Conservation (phyloP, 139 green algal species). For the Tetradesmus lagerheimii region DNA sequence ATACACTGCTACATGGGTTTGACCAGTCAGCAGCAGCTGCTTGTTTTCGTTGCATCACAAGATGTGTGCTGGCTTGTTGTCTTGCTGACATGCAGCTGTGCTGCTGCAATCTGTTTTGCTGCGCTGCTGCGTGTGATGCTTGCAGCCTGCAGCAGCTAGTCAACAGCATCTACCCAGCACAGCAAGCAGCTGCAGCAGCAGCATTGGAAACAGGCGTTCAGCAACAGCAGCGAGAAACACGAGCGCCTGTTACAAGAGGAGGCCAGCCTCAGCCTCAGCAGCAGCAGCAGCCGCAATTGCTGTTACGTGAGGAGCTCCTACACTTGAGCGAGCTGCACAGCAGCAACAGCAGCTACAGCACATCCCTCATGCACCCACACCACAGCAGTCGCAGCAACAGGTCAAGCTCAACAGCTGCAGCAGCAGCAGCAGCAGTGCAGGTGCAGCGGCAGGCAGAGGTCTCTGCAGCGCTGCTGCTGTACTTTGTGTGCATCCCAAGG, state of each 20-base stretch:
- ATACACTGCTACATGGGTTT: no score
- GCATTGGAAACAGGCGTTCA: not conserved
- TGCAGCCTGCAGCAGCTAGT: conserved; percentile 35
- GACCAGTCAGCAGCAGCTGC: no score
- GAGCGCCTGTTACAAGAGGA: not conserved
- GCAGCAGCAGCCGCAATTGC: not conserved
- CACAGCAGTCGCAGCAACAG: not conserved
- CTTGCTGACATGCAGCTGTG: not conserved
- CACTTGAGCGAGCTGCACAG: not conserved
- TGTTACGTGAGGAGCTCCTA: not conserved
- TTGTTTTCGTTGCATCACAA: not conserved
- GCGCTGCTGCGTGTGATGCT: not conserved
- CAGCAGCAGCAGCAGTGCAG: conserved; percentile 23
- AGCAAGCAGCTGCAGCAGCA: not conserved
- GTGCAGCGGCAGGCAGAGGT: conserved; percentile 10
- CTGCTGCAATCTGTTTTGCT: not conserved
- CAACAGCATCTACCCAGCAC: conserved; percentile 36
- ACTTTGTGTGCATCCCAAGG: conserved; percentile 32
- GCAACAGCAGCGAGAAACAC: not conserved
- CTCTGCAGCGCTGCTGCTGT: conserved; percentile 21
- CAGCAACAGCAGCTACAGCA: not conserved
- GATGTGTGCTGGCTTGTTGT: not conserved
- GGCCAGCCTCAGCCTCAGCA: not conserved
- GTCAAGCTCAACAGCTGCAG: not conserved
- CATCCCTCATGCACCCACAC: not conserved